Evolutionary conservation across 352 stramenopile genomes (phyloP).

Genomic region (Globisporangium paddicum): DNA sequence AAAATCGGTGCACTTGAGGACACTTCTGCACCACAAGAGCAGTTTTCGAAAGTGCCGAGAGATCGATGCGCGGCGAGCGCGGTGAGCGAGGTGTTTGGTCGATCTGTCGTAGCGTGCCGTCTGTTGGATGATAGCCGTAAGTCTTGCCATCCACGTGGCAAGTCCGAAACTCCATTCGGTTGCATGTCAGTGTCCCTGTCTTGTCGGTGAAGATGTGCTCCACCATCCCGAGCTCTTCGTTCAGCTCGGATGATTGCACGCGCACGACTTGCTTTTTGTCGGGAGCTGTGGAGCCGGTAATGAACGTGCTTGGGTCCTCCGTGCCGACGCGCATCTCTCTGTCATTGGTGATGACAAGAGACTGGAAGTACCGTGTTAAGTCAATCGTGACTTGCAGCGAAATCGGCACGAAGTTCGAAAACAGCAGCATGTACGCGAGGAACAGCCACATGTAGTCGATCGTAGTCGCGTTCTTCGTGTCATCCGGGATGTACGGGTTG

Average conservation of each 20-base stretch:
- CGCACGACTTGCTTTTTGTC: constrained; percentile 47
- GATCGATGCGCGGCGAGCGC: background rate
- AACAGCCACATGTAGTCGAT: constrained; percentile 53
- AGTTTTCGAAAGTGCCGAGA: background rate
- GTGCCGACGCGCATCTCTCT: constrained; percentile 53
- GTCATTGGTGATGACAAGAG: constrained; percentile 62
- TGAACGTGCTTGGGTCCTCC: background rate
- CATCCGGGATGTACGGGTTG: constrained; percentile 42
- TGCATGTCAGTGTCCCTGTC: constrained; percentile 91
- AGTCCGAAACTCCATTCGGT: constrained; percentile 92
- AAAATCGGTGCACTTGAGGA: constrained; percentile 28
- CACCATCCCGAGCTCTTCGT: constrained; percentile 92
- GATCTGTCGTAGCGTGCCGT: constrained; percentile 20
- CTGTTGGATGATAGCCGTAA: constrained; percentile 30
- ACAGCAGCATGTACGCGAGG: constrained; percentile 87
- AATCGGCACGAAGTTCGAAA: constrained; percentile 92
- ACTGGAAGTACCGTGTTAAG: constrained; percentile 82
- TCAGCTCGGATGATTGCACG: constrained; percentile 84
- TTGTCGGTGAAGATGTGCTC: constrained; percentile 97
- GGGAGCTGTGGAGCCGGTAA: background rate
- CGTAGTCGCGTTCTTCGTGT: constrained; percentile 25
- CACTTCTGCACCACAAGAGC: constrained; percentile 13
- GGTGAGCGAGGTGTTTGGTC: constrained; percentile 9
- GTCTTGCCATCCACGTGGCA: constrained; percentile 87
- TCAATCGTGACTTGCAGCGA: constrained; percentile 89